Evolutionary conservation across 1,139 yeast species (phyloP), one percentile per base, ranked within the genome.

Genomic region (Taiozyma onychis): DNA sequence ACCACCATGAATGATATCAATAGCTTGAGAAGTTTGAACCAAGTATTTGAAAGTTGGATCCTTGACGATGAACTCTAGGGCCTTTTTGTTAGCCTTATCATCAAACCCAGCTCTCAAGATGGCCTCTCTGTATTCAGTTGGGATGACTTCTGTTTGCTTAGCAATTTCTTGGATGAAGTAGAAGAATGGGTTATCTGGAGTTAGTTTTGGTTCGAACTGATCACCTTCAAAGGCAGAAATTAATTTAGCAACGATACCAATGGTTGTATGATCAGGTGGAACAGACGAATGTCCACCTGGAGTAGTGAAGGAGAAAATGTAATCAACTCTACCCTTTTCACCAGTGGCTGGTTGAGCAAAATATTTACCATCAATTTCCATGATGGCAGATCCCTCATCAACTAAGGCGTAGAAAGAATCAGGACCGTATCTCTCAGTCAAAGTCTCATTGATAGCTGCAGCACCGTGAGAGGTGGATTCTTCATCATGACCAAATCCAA

Each of bases 261-360:
- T 83, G n/a, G 83, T 75, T 1, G 89, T 85, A 61, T 83, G 88
- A 54, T 75, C 80, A 7, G 85, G 86, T 11, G 91, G 91, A n/a
- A 77, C 67, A 2, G 87, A 80, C 1, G 90, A 81, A 59, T 85
- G 91, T 3, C 91, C 91, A 47, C 91, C 91, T 10, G 80, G 79
- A 2, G 85, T 78, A 21, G 68, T 69, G 27, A 85, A 66, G 5
- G 73, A 68, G 44, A 82, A 70, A 13, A 64, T 59, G 10, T 77
- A 61, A 59, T 83, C 84, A 46, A 78, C 58, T 56, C 76, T 77
- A 0, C 93, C 93, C 67, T 85, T 85, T 60, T 85, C 93, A 37
- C 81, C 80, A 35, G 82, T 79, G 21, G 79, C 77, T 2, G 88
- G 85, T 39, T 77, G 61, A 6, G 85, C 85, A 55, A 81, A 68